Conservation (phyloP, 2,329 filamentous ascomycete species). For the Pseudogymnoascus sp. region DNA sequence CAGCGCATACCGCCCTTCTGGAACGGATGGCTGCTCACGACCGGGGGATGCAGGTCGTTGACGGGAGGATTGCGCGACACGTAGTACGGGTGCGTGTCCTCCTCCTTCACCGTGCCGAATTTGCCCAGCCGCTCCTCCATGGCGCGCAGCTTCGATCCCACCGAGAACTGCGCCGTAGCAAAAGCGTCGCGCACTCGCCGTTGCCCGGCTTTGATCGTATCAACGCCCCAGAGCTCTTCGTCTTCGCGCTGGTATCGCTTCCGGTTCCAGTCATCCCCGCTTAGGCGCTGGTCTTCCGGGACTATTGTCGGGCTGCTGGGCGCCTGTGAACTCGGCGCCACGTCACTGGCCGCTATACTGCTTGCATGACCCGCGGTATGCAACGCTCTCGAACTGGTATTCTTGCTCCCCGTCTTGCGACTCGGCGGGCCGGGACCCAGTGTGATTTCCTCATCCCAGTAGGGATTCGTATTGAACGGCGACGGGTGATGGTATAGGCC, state of each 20-base stretch:
- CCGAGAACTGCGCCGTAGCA: slow-evolving; percentile 25
- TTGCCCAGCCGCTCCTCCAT: slow-evolving; percentile 41
- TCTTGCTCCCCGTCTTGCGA: slow-evolving; percentile 41
- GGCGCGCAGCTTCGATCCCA: slow-evolving; percentile 49
- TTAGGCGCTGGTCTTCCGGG: slow-evolving; percentile 36
- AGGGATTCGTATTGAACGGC: slow-evolving; percentile 78
- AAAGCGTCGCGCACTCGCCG: slow-evolving; percentile 38
- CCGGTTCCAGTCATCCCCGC: slow-evolving; percentile 61
- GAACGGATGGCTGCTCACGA: slow-evolving; percentile 66
- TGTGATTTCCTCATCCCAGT: slow-evolving; percentile 80
- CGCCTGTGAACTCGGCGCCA: slow-evolving; percentile 26
- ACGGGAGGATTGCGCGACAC: slow-evolving; percentile 55
- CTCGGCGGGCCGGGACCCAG: slow-evolving; percentile 64
- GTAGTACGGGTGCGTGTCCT: slow-evolving; percentile 29
- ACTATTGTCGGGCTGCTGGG: slow-evolving; percentile 38
- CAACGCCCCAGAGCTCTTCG: slow-evolving; percentile 71
- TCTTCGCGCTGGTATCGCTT: slow-evolving; percentile 80
- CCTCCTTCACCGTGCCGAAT: slow-evolving; percentile 26
- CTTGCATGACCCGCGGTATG: slow-evolving; percentile 51
- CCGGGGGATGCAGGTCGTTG: slow-evolving; percentile 78
- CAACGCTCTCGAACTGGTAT: slow-evolving; percentile 50
- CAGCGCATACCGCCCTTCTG: slow-evolving; percentile 67
- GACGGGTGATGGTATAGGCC: slow-evolving; percentile 69
- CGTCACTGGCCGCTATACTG: slow-evolving; percentile 33
- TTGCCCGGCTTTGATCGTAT: slow-evolving; percentile 32